Percentiles rank a stretch among this genome's conserved stretches.
These are phyloP conservation scores for Penstemon eatonii DNA, from an alignment of 257 asterid species.

Conservation along the genomic window DNA sequence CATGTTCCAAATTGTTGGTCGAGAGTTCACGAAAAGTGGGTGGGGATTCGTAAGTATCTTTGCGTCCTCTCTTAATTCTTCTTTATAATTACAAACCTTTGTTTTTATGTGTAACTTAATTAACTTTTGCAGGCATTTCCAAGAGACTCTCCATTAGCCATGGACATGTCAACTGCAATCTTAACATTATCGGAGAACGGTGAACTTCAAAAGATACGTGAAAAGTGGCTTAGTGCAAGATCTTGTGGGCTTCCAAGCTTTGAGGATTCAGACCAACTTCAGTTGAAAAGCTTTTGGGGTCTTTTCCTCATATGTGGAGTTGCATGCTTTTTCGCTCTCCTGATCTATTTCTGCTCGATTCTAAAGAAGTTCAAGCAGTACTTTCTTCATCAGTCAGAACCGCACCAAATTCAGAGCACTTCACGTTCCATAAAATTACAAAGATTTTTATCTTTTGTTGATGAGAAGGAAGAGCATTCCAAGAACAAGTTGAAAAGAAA, in stretches of 20 bases:
- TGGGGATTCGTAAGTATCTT: constrained; percentile 78
- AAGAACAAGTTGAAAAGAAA: constrained; percentile 55
- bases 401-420: neutral
- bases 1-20: constrained; percentile 61
- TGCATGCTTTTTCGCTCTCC: constrained; percentile 36
- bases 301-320: constrained; percentile 46
- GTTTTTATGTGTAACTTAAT: too few relatives aligned
- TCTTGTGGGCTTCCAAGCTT: constrained; percentile 37
- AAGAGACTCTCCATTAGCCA: constrained; percentile 72
- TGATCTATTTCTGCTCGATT: constrained; percentile 32
- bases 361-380: constrained; percentile 32
- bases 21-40: constrained; percentile 68
- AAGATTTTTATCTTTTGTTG: constrained; percentile 42
- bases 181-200: constrained; percentile 66
- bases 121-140: constrained; percentile 56
- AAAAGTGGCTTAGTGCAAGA: constrained; percentile 55
- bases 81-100: too few relatives aligned
- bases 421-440: constrained; percentile 30
- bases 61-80: neutral
- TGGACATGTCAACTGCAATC: constrained; percentile 77
- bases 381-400: constrained; percentile 24
- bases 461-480: constrained; percentile 49
- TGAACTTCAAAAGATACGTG: constrained; percentile 56
- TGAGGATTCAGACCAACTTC: constrained; percentile 36
- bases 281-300: constrained; percentile 44